phyloP scores from a whole-genome alignment of 305 asterid genomes.

The Lippia alba region DNA sequence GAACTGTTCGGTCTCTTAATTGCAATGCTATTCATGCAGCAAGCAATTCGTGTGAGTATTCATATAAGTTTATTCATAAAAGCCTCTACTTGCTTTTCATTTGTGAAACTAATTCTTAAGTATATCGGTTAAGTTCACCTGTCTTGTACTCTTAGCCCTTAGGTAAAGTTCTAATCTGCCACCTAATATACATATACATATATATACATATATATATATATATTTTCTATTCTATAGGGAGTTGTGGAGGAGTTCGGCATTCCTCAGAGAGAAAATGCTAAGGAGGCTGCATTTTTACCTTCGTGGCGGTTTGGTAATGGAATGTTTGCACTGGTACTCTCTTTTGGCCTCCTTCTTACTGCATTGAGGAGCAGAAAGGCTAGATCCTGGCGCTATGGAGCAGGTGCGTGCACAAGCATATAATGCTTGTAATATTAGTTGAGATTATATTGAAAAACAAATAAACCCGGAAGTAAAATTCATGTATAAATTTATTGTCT shows the following conservation, averaged over 20 bases:
- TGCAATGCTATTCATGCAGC: slow-evolving; percentile 99
- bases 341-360: slow-evolving; percentile 90
- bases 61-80: slow-evolving; percentile 6
- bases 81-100: slow-evolving; percentile 5
- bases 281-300: slow-evolving; percentile 58
- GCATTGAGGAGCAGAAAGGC: slow-evolving; percentile 88
- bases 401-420: slow-evolving; percentile 52
- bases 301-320: slow-evolving; percentile 98
- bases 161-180: slow-evolving; percentile 25
- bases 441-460: slow-evolving; percentile 1
- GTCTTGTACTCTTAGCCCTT: not conserved
- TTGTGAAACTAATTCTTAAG: not conserved
- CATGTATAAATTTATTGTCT: not conserved
- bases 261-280: slow-evolving; percentile 72
- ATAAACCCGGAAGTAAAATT: not conserved
- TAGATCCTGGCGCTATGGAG: slow-evolving; percentile 94
- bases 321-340: slow-evolving; percentile 91
- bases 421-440: not conserved
- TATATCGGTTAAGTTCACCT: not conserved
- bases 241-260: slow-evolving; percentile 88
- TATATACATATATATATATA: too few relatives aligned
- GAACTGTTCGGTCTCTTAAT: slow-evolving; percentile 93
- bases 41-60: slow-evolving; percentile 86
- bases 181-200: too few relatives aligned
- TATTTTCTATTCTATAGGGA: slow-evolving; percentile 58